Evolutionary conservation across 371 early-diverging fungal genomes (phyloP), one percentile per base, ranked within the genome.

Genomic region (Blastocladiella emersonii): DNA sequence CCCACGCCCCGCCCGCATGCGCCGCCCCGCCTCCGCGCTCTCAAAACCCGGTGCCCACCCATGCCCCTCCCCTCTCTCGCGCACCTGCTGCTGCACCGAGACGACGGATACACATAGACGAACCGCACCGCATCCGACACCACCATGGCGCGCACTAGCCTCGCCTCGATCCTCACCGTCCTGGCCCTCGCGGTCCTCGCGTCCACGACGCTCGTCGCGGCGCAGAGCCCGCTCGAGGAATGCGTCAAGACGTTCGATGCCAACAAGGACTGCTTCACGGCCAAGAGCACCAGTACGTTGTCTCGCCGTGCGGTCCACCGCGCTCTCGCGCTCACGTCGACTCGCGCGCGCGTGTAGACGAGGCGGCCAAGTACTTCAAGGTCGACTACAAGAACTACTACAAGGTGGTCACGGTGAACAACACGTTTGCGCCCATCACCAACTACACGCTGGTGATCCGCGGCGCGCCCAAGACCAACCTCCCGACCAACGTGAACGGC

Each of bases 301-400:
- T n/a, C n/a, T n/a, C n/a, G n/a, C n/a, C n/a, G n/a, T n/a, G n/a
- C n/a, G n/a, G n/a, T n/a, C n/a, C n/a, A n/a, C n/a, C n/a, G n/a
- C n/a, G n/a, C n/a, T n/a, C n/a, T n/a, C n/a, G n/a, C n/a, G n/a
- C n/a, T n/a, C n/a, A n/a, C n/a, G n/a, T n/a, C n/a, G n/a, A n/a
- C n/a, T n/a, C n/a, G n/a, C n/a, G n/a, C n/a, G n/a, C n/a, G n/a
- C n/a, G n/a, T n/a, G n/a, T n/a, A n/a, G n/a, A 62, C 30, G 25
- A 48, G 10, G n/a, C 76, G 44, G 81, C 74, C 53, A 72, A 66
- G 62, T 71, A 73, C 57, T 85, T 84, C 72, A 68, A 72, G 23
- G 77, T 87, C 63, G 68, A 74, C 48, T 86, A 87, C 72, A 70
- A 74, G 63, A 83, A 82, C 67, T 78, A 78, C 62, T 85, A 85